A percentile compares a stretch with the other conserved stretches of the same genome.
phyloP scores from a whole-genome alignment of 1,139 yeast genomes.

The Protomyces inouyei region DNA sequence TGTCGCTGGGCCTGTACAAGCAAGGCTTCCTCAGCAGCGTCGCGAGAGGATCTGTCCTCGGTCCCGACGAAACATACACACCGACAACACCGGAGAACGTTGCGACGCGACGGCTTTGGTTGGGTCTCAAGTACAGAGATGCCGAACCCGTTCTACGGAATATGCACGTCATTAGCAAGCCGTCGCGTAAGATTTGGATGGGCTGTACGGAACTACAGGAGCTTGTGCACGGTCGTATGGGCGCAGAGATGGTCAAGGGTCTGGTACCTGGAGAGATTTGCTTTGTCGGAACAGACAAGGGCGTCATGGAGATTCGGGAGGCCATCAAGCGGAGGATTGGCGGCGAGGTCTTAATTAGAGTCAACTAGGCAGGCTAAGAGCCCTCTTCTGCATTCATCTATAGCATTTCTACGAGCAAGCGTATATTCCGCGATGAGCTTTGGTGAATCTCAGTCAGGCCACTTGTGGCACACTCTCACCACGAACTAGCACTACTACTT shows the following conservation, averaged over 20 bases:
- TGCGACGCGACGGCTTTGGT: constrained; percentile 82
- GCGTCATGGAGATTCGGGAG: constrained; percentile 70
- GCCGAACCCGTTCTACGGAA: constrained; percentile 69
- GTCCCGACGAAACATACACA: constrained; percentile 70
- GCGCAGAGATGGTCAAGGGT: constrained; percentile 70
- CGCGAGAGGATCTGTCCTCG: constrained; percentile 81
- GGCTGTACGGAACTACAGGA: constrained; percentile 60
- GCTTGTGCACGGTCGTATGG: constrained; percentile 69
- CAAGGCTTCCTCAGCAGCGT: constrained; percentile 85
- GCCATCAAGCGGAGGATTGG: constrained; percentile 69
- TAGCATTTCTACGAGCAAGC: not conserved
- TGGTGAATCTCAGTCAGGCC: not conserved
- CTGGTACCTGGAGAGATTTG: constrained; percentile 81
- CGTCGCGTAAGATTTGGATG: constrained; percentile 70
- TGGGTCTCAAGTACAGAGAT: constrained; percentile 81
- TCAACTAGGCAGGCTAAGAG: constrained; percentile 44
- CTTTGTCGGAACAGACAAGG: constrained; percentile 55
- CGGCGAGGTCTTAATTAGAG: constrained; percentile 81
- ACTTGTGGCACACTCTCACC: not conserved
- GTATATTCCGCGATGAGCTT: not conserved
- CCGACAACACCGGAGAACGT: constrained; percentile 88
- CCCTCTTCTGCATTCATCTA: not conserved
- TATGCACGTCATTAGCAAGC: constrained; percentile 73
- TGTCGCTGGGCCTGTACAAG: constrained; percentile 77
- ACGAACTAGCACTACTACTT: too few relatives aligned